Evolutionary conservation across 768 basidiomycete species (phyloP), one percentile per base, ranked within the genome.

Genomic region (Candolleomyces aberdarensis): DNA sequence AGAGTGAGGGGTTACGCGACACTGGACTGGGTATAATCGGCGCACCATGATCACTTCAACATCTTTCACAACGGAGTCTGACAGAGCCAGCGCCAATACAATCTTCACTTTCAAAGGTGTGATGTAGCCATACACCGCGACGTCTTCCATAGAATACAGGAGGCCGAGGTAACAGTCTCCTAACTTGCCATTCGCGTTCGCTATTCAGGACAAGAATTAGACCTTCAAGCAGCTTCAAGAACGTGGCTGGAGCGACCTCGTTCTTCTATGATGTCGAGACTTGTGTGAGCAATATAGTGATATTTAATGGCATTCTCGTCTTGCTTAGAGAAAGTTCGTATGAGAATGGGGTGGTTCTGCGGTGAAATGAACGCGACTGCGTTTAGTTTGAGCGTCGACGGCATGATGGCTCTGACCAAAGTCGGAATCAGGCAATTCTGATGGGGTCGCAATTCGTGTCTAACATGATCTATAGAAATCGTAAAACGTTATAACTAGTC

Each of bases 71-170:
- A 94, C 84, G 13, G 89, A 80, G 69, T 96, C 94, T 8, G 90
- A 85, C 63, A 95, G 74, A 8, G 91, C 87, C 55, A 96, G 73
- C 0, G 88, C 88, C 56, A 96, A 69, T 60, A 96, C 82, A 67
- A 96, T 93, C 78, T 94, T 95, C 67, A 94, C 81, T 69, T 89
- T 92, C 62, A 92, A 77, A 13, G 94, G 92, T 10, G 92, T 94
- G 54, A 94, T 84, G 74, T 94, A 96, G 44, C 94, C 94, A 72
- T 96, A 96, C 43, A 94, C 91, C 2, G 92, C 93, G 54, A 92
- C 89, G 65, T 96, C 94, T 74, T 96, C 94, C 81, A 96, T 89
- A n/a, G 88, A 83, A 71, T 92, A 94, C 26, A 96, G 74, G 58
- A 96, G 78, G 5, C 93, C 94, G 41, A 94, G 81, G 69, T 95